Evolutionary conservation across 257 asterid genomes (phyloP), one percentile per base, ranked within the genome.

Genomic region (Henckelia pumila): DNA sequence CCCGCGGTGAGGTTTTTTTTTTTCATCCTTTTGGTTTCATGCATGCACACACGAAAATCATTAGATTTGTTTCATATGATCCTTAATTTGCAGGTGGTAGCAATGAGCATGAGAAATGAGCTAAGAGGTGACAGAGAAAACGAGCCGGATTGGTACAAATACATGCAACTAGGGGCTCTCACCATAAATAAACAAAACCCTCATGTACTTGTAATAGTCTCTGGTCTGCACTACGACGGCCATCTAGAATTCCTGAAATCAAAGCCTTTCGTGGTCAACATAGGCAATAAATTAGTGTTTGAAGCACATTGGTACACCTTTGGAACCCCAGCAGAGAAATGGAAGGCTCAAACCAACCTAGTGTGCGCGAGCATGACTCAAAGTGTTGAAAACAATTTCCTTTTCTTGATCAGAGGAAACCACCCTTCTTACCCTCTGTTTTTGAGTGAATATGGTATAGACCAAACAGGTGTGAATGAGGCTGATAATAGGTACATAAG

Each of bases 41-140:
- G n/a, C n/a, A n/a, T n/a, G n/a, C n/a, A n/a, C n/a, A n/a, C n/a
- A n/a, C n/a, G n/a, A n/a, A n/a, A n/a, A n/a, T n/a, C n/a, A n/a
- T n/a, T n/a, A n/a, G n/a, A n/a, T n/a, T n/a, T n/a, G n/a, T n/a
- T n/a, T n/a, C n/a, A n/a, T n/a, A n/a, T n/a, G n/a, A n/a, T n/a
- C n/a, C n/a, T n/a, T n/a, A n/a, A n/a, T 28, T 3, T 29, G 35
- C 35, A 32, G 35, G 35, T 32, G 0, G 35, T 32, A 9, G 97
- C 71, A 0, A 89, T 87, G 84, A 87, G 95, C 74, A 20, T 89
- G 82, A 77, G 96, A 73, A 89, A 92, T 10, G 98, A 92, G 76
- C 75, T 87, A 8, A 80, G 89, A 2, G 97, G 97, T 0, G 68
- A 70, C 0, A 59, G 65, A 6, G 84, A 84, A 57, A 81, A 86